Evolutionary conservation across 2,329 filamentous ascomycete genomes (phyloP).

Genomic region (Coniella vitis): DNA sequence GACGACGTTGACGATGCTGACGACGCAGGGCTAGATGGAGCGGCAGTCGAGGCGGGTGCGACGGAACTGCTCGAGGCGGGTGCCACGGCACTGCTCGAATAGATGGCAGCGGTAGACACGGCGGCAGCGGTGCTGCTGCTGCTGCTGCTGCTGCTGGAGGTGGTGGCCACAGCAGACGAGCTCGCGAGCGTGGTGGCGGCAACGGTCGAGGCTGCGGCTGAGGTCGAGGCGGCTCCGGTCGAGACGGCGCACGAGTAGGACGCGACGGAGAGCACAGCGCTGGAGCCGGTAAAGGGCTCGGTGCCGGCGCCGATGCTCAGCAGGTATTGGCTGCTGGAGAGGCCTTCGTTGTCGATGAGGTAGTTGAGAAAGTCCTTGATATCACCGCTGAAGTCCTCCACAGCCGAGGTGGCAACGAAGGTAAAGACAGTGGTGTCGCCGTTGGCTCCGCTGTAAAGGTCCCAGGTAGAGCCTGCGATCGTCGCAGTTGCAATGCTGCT

Average conservation of each 20-base stretch:
- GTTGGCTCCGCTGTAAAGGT: slow-evolving; percentile 52
- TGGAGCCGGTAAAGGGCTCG: slow-evolving; percentile 46
- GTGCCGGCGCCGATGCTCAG: slow-evolving; percentile 47
- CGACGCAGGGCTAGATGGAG: not conserved
- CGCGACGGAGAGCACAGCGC: slow-evolving; percentile 20
- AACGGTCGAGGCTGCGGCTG: not conserved
- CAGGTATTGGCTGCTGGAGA: slow-evolving; percentile 44
- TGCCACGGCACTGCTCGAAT: not conserved
- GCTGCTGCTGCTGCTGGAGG: not conserved
- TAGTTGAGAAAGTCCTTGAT: slow-evolving; percentile 51
- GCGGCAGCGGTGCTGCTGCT: not conserved
- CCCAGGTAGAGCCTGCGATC: slow-evolving; percentile 46
- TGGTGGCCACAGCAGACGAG: not conserved
- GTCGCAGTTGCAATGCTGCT: slow-evolving; percentile 45
- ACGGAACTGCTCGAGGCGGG: not conserved
- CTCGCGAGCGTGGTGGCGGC: not conserved
- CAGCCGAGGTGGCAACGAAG: slow-evolving; percentile 35
- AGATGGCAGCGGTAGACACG: not conserved
- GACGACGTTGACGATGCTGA: no score
- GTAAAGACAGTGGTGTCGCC: slow-evolving; percentile 53
- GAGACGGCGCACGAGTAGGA: slow-evolving; percentile 3
- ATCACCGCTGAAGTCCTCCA: slow-evolving; percentile 49
- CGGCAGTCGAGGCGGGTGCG: not conserved
- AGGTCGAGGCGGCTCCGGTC: not conserved
- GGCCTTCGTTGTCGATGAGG: slow-evolving; percentile 39